phyloP scores from a whole-genome alignment of 148 eudicot genomes.

The Rhododendron ovatum region DNA sequence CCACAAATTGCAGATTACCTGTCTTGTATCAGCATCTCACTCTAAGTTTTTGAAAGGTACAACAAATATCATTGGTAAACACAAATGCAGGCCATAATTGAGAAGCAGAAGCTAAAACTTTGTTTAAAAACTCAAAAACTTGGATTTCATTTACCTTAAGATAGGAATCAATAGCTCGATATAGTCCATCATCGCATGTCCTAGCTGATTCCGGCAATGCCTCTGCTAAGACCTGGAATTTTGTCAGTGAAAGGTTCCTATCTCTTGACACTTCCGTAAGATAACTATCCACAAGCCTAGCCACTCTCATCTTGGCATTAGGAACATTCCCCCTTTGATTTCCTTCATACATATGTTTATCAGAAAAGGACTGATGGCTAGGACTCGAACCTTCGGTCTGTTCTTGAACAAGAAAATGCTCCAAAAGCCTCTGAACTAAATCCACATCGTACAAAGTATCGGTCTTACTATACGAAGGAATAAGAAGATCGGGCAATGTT shows the following conservation, averaged over 20 bases:
- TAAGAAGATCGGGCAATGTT: conserved; percentile 61
- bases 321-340: conserved; percentile 31
- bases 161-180: conserved; percentile 91
- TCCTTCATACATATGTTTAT: conserved; percentile 42
- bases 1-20: background rate
- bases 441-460: conserved; percentile 86
- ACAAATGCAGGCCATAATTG: background rate
- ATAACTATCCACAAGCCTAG: conserved; percentile 92
- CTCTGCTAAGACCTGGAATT: conserved; percentile 96
- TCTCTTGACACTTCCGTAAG: conserved; percentile 89
- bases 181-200: conserved; percentile 91
- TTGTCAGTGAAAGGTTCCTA: conserved; percentile 66
- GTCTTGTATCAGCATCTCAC: background rate
- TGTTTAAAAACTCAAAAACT: background rate
- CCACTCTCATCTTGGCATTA: conserved; percentile 80
- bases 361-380: conserved; percentile 34
- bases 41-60: background rate
- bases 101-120: background rate
- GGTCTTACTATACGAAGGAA: conserved; percentile 56
- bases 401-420: conserved; percentile 89
- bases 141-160: conserved; percentile 64
- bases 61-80: background rate
- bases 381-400: conserved; percentile 73
- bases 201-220: conserved; percentile 94
- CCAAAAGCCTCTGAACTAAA: conserved; percentile 84